Evolutionary conservation across 1,284 basidiomycete genomes (phyloP), one percentile per base, ranked within the genome.

Genomic region (Ustilago lituana): DNA sequence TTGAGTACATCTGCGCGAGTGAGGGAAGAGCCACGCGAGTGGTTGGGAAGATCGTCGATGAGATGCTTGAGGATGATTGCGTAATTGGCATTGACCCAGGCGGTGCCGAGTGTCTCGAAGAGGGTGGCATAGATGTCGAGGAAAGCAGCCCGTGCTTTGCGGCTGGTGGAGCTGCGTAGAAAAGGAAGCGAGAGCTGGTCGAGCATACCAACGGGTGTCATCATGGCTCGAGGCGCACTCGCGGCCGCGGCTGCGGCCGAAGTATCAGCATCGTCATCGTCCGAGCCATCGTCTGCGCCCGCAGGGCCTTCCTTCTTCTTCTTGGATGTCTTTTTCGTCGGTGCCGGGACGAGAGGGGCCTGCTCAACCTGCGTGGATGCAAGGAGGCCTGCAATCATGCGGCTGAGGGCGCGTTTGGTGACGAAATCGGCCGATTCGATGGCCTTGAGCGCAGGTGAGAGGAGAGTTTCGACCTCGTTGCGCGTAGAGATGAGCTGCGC

Each of bases 81-180:
- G 76, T 96, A 98, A 80, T 95, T 91, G 24, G 84, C 82, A 80
- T 97, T 94, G 37, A 93, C 88, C 82, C 92, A 98, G 1, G 83
- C 81, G 0, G 89, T 66, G 0, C 94, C 95, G 5, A 98, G 88
- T 7, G 86, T 85, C 1, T 87, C 87, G 54, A 98, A 86, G 1
- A 96, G 83, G 0, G 90, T 88, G 2, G 89, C 87, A 77, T 98
- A 98, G 70, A 93, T 90, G 74, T 96, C 92, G 78, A 97, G 90
- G 29, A 98, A 87, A 5, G 92, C 93, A 35, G 92, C 89, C 20
- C 90, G 87, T 1, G 88, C 87, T 82, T 89, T 90, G 49, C 91
- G 88, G n/a, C 59, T 58, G 20, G 76, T 50, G 1, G 89, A 86
- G 6, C 87, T 84, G 76, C 90, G 91, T 83, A 92, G 93, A 84